Conservation (phyloP, 371 early-diverging fungal genomes). For the Mortierella sp. region DNA sequence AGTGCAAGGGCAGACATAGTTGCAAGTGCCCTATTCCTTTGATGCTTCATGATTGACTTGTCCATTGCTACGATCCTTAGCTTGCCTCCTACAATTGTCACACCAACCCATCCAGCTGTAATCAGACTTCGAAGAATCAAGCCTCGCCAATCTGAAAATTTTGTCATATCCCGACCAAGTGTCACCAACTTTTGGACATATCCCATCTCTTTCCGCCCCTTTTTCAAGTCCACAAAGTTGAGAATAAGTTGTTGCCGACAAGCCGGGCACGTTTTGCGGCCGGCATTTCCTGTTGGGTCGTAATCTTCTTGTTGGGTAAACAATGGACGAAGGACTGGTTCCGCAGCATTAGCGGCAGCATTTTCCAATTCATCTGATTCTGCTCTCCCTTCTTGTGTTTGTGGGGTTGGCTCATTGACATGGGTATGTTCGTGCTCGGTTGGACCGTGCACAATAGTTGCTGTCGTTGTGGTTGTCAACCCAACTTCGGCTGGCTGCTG, state of each 20-base stretch:
- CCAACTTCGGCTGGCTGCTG: not conserved
- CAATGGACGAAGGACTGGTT: constrained; percentile 43
- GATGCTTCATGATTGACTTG: constrained; percentile 42
- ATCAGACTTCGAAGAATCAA: constrained; percentile 42
- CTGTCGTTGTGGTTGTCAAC: not conserved
- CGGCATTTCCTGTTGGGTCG: constrained; percentile 22
- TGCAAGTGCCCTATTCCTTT: constrained; percentile 46
- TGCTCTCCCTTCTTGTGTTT: not conserved
- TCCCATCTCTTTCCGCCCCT: constrained; percentile 50
- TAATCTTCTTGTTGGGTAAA: constrained; percentile 46
- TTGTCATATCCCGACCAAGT: constrained; percentile 49
- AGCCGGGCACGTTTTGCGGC: constrained; percentile 52
- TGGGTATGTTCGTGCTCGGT: constrained; percentile 1
- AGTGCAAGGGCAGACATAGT: constrained; percentile 23
- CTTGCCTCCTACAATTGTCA: constrained; percentile 53
- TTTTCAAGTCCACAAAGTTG: constrained; percentile 53
- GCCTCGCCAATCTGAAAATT: constrained; percentile 54
- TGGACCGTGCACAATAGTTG: not conserved
- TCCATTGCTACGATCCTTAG: constrained; percentile 52
- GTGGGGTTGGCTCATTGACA: constrained; percentile 1
- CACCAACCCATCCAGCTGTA: constrained; percentile 55
- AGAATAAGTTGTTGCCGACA: constrained; percentile 52
- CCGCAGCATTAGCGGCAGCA: constrained; percentile 24
- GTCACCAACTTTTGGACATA: constrained; percentile 31
- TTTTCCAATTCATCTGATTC: constrained; percentile 10